Base-by-base conservation (phyloP, 1,284 basidiomycete genomes). In the Neonothopanus nambi region DNA sequence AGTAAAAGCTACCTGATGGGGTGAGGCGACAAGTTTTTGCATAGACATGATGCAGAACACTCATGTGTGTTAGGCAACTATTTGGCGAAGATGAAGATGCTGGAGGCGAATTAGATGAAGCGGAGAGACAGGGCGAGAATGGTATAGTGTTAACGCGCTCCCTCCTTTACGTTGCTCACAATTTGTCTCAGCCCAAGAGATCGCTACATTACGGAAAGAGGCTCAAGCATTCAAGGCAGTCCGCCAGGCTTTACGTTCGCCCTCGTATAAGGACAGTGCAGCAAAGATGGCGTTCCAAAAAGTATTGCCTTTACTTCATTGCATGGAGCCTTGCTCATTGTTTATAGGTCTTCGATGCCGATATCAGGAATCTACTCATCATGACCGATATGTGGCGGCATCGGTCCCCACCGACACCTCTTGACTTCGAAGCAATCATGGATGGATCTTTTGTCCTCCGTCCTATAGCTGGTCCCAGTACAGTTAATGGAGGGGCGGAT, bases 361-460 rank as follows among this genome's bases (percentile, higher is more conserved):
- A 99, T 63, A 93, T 98, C 61, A 80, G 85, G 54, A 91, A 97
- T 46, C 77, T 99, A 1, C 76, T 99, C 12, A 82, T 82, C 12
- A 99, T 99, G 97, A 77, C 87, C n/a, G 96, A 98, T 64, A 98
- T 99, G 95, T 99, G 97, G 97, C 87, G 86, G 43, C 82, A 88
- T 8, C 84, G 97, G 24, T 82, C 85, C 21, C 89, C 88, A 58
- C 97, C 97, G 0, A 83, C 81, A 0, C 87, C 95, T 1, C 80
- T 99, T 30, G 85, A 92, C 54, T 95, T 88, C 62, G 85, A 90
- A 15, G 70, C 71, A 2, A 89, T 97, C 63, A 68, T 81, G 66
- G 73, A 80, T 38, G 85, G 78, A 17, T 75, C 76, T 1, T 91
- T 91, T 66, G 66, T 66, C 3, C 62, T 82, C 18, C 70, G 73